Percentiles rank a stretch among this genome's conserved stretches.
Conservation (phyloP, 257 asterid genomes). For the Jasminum sambac region DNA sequence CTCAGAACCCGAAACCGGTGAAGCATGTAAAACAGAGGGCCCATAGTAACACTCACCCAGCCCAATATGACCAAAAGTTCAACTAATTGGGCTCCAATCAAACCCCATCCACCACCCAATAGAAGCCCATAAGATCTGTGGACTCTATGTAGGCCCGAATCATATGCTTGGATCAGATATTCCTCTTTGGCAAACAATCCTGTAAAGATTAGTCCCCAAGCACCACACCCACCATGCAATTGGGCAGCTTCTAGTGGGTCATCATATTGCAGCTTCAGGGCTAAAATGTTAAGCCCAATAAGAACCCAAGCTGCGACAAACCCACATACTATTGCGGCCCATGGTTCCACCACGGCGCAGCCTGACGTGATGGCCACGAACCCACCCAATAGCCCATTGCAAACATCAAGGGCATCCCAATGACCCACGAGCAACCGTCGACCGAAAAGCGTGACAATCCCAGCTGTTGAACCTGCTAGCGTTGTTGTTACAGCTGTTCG, state of each 20-base stretch:
- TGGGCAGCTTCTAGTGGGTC: conserved; percentile 69
- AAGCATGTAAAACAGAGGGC: conserved; percentile 55
- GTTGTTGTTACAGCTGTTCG: conserved; percentile 58
- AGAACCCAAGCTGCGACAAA: conserved; percentile 58
- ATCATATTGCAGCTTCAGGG: conserved; percentile 40
- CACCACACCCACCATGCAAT: conserved; percentile 66
- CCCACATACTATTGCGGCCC: conserved; percentile 66
- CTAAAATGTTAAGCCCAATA: conserved; percentile 48
- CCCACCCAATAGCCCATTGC: conserved; percentile 68
- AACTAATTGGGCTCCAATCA: conserved; percentile 54
- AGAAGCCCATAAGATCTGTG: conserved; percentile 46
- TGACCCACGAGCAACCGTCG: conserved; percentile 51
- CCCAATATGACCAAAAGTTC: conserved; percentile 42
- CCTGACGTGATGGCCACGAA: conserved; percentile 67
- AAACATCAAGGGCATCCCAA: conserved; percentile 58
- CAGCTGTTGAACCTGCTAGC: conserved; percentile 52
- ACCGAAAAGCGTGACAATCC: conserved; percentile 50
- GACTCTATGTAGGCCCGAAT: conserved; percentile 35
- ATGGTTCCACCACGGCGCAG: conserved; percentile 63
- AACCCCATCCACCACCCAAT: conserved; percentile 64
- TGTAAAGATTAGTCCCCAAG: conserved; percentile 67
- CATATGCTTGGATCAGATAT: conserved; percentile 43
- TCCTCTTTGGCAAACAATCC: conserved; percentile 58
- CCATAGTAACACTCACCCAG: conserved; percentile 71
- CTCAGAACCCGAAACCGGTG: conserved; percentile 49